phyloP scores from a whole-genome alignment of 2,329 filamentous ascomycete genomes.

The Stemphylium beticola region DNA sequence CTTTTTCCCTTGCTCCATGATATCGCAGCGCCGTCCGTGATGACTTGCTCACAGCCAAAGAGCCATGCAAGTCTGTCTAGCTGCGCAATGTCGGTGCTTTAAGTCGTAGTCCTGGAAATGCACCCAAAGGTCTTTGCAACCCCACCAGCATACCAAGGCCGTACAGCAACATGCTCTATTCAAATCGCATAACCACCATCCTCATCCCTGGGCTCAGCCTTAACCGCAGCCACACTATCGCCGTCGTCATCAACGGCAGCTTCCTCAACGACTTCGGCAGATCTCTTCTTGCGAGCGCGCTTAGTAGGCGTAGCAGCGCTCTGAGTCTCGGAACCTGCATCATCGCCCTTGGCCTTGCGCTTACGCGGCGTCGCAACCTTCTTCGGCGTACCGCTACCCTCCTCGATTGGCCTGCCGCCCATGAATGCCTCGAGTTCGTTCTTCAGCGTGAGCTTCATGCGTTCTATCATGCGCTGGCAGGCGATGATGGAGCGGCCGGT shows the following conservation, averaged over 20 bases:
- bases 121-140: neutral
- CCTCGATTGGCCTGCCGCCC: conserved; percentile 1
- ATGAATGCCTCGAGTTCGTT: conserved; percentile 24
- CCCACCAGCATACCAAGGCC: no score
- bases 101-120: no score
- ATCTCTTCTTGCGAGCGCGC: conserved; percentile 7
- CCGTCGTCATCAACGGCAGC: conserved; percentile 1
- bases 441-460: conserved; percentile 26
- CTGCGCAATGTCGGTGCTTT: no score
- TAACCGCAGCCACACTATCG: neutral
- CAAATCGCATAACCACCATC: neutral
- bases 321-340: neutral
- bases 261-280: neutral
- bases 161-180: neutral
- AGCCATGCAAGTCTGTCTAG: no score
- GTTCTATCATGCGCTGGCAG: conserved; percentile 27
- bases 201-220: conserved; percentile 7
- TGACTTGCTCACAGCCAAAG: no score
- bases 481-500: conserved; percentile 21
- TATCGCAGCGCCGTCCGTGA: no score
- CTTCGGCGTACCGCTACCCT: conserved; percentile 7
- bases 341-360: conserved; percentile 22
- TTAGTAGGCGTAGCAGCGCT: conserved; percentile 9
- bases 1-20: no score
- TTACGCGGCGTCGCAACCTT: conserved; percentile 20